These are phyloP conservation scores for Diplodia intermedia DNA, from an alignment of 2,329 filamentous ascomycete species.

Conservation along the genomic window DNA sequence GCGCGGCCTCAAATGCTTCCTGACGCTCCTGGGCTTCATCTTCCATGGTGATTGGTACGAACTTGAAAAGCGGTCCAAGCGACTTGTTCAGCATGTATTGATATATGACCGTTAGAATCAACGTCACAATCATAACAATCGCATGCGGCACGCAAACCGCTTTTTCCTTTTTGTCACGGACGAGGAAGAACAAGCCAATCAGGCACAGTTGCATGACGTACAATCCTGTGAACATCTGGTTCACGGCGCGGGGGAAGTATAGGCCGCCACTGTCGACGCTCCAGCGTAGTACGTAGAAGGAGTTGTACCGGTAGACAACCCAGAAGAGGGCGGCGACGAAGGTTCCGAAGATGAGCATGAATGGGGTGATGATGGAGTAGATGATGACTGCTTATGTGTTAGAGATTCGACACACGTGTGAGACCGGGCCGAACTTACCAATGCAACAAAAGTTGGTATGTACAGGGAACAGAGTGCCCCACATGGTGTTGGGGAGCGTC, in stretches of 20 bases:
- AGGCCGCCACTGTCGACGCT: conserved; percentile 90
- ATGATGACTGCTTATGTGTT: conserved; percentile 64
- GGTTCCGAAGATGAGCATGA: conserved; percentile 92
- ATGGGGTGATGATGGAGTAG: conserved; percentile 85
- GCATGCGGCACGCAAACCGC: conserved; percentile 76
- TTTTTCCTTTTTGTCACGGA: conserved; percentile 61
- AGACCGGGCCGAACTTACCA: conserved; percentile 53
- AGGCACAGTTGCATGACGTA: conserved; percentile 94
- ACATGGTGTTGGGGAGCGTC: conserved; percentile 75
- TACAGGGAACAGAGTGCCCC: conserved; percentile 93
- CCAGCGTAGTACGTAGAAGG: conserved; percentile 92
- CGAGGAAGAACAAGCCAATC: conserved; percentile 87
- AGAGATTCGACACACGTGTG: not conserved
- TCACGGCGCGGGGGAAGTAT: conserved; percentile 89
- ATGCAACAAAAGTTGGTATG: conserved; percentile 98
- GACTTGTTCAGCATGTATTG: conserved; percentile 82
- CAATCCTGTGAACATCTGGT: conserved; percentile 91
- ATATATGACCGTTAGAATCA: conserved; percentile 75
- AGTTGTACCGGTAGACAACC: conserved; percentile 95
- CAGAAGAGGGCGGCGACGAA: conserved; percentile 91
- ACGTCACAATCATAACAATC: conserved; percentile 80
- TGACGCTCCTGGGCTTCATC: conserved; percentile 94
- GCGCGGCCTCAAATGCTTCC: conserved; percentile 83
- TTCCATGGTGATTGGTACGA: conserved; percentile 92
- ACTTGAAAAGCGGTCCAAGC: conserved; percentile 84